Evolutionary conservation across 2,329 filamentous ascomycete species (phyloP), one percentile per base, ranked within the genome.

Genomic region (Aspergillus pseudoterreus): DNA sequence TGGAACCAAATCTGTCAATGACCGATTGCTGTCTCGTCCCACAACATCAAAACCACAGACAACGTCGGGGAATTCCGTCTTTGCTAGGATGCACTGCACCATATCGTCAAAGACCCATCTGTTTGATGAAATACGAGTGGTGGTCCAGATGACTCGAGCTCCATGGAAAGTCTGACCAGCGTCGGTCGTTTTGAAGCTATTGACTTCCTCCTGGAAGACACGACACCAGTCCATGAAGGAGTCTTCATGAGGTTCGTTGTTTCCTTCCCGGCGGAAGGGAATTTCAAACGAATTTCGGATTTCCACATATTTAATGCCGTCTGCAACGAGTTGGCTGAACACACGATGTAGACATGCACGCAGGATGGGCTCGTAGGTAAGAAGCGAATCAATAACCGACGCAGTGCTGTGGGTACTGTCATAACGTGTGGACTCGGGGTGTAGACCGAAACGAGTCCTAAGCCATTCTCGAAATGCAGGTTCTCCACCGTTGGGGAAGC

Each of bases 341-440:
- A 96, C 78, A 19, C 82, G 80, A 24, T 81, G 83, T 54, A 96
- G 74, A 63, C 90, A 95, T 15, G 78, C 76, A 21, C 90, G 83
- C 72, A 89, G 92, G 56, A 97, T 89, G 12, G 92, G 92, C 71
- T 96, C 92, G 71, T 96, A 96, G 71, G 87, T 88, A 45, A 96
- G 79, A 47, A 96, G 81, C 14, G 84, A 86, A 38, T 82, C 82
- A 42, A 92, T 78, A 4, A 92, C 82, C 2, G 79, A 72, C 70
- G 96, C 96, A 55, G 86, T 87, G 42, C 81, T 82, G 45, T 74
- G 14, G 91, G 79, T 2, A 61, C 92, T 86, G 63, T 94, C 87
- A 65, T 96, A 90, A 57, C 86, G 81, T 10, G 85, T 86, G 66
- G 95, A 90, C 17, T 82, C 80, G 14, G 81, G 75, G 1, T 85